A percentile compares a stretch with the other conserved stretches of the same genome.
These are phyloP conservation scores for Rosa multiflora DNA, from an alignment of 306 rosid genomes.

Conservation along the genomic window DNA sequence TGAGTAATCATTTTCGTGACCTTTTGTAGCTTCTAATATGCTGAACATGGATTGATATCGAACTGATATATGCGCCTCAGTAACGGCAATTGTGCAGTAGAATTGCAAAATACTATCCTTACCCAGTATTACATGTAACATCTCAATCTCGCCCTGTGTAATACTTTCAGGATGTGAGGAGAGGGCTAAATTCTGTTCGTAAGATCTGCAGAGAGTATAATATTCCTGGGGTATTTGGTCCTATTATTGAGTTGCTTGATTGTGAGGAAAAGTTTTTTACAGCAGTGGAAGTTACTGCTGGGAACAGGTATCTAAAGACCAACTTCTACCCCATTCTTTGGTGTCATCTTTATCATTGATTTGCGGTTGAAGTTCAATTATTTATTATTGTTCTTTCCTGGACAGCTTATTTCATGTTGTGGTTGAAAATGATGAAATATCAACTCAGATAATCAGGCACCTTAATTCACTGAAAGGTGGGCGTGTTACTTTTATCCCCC, in stretches of 20 bases:
- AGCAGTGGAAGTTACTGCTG: conserved; percentile 98
- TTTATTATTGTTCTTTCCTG: conserved; percentile 31
- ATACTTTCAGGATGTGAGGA: conserved; percentile 78
- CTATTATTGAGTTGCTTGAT: conserved; percentile 85
- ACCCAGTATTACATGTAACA: not conserved
- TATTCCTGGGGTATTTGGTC: conserved; percentile 88
- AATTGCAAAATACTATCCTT: not conserved
- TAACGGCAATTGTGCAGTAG: not conserved
- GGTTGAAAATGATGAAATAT: conserved; percentile 84
- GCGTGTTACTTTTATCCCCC: conserved; percentile 92
- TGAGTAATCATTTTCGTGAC: conserved; percentile 48
- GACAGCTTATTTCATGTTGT: conserved; percentile 97
- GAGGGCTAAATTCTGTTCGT: conserved; percentile 90
- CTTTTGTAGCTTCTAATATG: conserved; percentile 28
- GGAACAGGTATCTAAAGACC: conserved; percentile 62
- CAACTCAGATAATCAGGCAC: conserved; percentile 91
- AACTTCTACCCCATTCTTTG: conserved; percentile 1
- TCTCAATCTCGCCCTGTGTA: conserved; percentile 6
- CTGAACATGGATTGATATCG: conserved; percentile 19
- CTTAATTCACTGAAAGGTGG: conserved; percentile 91
- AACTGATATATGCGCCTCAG: conserved; percentile 21
- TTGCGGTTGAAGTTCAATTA: not conserved
- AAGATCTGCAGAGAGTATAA: conserved; percentile 68
- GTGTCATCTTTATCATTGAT: not conserved
- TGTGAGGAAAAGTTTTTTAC: conserved; percentile 92